Conservation (phyloP, 164 flowering plant genomes). For the Santalum album region DNA sequence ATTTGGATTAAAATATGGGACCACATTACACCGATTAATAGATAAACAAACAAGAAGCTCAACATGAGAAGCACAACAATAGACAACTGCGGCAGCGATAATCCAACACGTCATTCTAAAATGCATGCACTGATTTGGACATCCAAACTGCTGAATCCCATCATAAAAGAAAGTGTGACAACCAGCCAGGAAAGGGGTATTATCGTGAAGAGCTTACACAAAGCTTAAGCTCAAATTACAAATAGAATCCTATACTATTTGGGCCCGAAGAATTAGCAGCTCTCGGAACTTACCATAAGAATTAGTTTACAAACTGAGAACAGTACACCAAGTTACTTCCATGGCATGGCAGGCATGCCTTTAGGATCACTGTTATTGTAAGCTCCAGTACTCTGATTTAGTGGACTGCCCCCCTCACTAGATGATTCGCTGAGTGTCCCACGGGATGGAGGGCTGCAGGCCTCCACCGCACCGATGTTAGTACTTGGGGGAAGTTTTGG, state of each 20-base stretch:
- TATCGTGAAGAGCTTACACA: neutral
- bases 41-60: neutral
- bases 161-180: no score
- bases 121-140: neutral
- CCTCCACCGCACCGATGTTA: constrained; percentile 34
- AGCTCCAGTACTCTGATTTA: constrained; percentile 53
- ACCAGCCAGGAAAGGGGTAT: neutral
- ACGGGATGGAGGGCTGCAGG: constrained; percentile 62
- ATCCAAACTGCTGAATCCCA: no score
- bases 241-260: neutral
- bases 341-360: constrained; percentile 44
- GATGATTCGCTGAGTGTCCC: constrained; percentile 82
- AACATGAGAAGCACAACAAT: neutral
- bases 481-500: constrained; percentile 19
- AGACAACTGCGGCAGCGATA: neutral
- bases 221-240: no score
- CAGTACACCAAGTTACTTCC: constrained; percentile 32
- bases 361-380: constrained; percentile 47
- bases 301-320: neutral
- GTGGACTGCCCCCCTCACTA: constrained; percentile 83
- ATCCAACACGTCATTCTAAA: neutral
- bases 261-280: neutral
- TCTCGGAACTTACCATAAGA: constrained; percentile 11
- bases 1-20: no score
- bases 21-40: neutral